A percentile compares a stretch with the other conserved stretches of the same genome.
Evolutionary conservation across 2,329 filamentous ascomycete species (phyloP).

Genomic region (Amesomyces nigricolor): DNA sequence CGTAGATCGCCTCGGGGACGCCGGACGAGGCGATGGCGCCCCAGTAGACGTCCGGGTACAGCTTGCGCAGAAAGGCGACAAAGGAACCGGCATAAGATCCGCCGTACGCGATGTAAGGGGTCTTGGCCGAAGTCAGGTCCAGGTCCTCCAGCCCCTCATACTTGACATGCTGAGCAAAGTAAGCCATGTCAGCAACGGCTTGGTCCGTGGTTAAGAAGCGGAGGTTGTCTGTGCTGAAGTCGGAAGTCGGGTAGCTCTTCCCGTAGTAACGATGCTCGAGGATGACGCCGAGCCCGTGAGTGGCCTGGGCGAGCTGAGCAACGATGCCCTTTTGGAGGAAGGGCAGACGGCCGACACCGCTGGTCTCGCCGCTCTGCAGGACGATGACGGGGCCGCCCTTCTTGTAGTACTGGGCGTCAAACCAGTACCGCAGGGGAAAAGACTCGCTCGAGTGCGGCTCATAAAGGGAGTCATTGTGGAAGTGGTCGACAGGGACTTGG

Average conservation of each 20-base stretch:
- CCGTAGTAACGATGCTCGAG: constrained; percentile 89
- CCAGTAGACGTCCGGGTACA: constrained; percentile 75
- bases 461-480: constrained; percentile 72
- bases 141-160: constrained; percentile 64
- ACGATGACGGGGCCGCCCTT: constrained; percentile 76
- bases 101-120: constrained; percentile 74
- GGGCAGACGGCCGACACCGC: constrained; percentile 55
- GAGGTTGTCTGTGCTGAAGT: constrained; percentile 63
- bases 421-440: constrained; percentile 76
- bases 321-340: constrained; percentile 76
- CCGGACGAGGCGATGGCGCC: constrained; percentile 76
- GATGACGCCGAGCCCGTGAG: constrained; percentile 69
- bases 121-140: constrained; percentile 59
- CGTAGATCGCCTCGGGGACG: constrained; percentile 69
- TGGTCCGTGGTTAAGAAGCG: constrained; percentile 82
- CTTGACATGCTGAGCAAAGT: constrained; percentile 68
- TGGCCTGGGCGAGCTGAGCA: constrained; percentile 62
- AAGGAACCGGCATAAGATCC: constrained; percentile 80
- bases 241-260: constrained; percentile 60
- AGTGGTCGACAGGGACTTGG: constrained; percentile 65
- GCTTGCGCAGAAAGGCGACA: constrained; percentile 66
- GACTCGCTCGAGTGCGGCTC: constrained; percentile 65
- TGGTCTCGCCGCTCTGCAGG: constrained; percentile 66
- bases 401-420: constrained; percentile 70
- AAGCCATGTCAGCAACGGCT: constrained; percentile 72